Evolutionary conservation across 208 protist genomes (phyloP).

Genomic region (Entamoeba moshkovskii): DNA sequence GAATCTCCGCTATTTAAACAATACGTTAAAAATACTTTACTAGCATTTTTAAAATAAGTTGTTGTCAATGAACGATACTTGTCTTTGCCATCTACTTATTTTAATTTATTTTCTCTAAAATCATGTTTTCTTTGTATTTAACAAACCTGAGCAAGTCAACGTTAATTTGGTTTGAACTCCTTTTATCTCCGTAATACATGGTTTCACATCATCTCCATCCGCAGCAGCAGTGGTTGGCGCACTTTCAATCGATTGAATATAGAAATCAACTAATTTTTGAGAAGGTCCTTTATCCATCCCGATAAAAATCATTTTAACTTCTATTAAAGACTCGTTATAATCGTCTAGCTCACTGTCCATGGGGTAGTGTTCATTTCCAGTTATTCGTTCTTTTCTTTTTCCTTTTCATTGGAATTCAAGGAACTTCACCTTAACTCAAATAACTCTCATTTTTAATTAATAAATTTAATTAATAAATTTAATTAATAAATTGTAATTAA

Average conservation of each 20-base stretch:
- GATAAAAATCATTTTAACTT: neutral
- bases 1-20: neutral
- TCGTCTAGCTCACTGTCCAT: neutral
- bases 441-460: too few species aligned
- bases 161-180: neutral
- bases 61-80: neutral
- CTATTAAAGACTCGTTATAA: neutral
- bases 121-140: too few species aligned
- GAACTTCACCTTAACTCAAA: too few species aligned
- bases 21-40: neutral
- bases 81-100: neutral
- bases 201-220: neutral
- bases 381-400: too few species aligned
- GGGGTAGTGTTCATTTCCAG: too few species aligned
- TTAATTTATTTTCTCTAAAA: too few species aligned
- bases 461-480: too few species aligned
- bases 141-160: neutral
- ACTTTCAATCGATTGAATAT: neutral
- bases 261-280: neutral
- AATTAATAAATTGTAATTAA: too few species aligned
- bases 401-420: too few species aligned
- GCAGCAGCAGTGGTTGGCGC: neutral
- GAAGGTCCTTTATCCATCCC: neutral
- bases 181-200: neutral
- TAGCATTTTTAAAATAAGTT: neutral